Evolutionary conservation across 345 rosid species (phyloP).

Genomic region (Excoecaria cochinchinensis): DNA sequence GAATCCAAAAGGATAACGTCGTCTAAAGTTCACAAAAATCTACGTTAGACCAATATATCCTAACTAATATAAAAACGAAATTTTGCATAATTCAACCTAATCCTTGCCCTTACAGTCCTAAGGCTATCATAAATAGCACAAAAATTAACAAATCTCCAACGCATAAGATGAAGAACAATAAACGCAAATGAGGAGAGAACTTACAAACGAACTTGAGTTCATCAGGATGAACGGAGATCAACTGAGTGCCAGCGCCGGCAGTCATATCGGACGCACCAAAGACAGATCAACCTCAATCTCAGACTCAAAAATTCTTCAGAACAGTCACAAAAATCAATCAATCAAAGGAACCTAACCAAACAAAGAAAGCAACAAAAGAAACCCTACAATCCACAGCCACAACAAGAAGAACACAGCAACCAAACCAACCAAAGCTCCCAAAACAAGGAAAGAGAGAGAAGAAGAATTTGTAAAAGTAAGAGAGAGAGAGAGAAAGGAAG

Average conservation of each 20-base stretch:
- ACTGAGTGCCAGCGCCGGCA: slow-evolving; percentile 56
- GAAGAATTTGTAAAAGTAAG: neutral
- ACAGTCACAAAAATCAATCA: neutral
- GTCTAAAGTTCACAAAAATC: neutral
- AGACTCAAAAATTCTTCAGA: neutral
- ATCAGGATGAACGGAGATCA: slow-evolving; percentile 90
- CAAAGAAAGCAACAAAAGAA: neutral
- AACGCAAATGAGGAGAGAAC: slow-evolving; percentile 12
- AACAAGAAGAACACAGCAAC: neutral
- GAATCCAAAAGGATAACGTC: neutral
- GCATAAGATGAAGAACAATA: neutral
- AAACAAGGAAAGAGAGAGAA: neutral
- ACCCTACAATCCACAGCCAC: neutral
- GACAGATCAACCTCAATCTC: neutral
- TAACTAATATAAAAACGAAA: too few relatives aligned
- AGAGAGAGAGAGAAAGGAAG: neutral
- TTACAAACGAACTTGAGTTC: slow-evolving; percentile 85
- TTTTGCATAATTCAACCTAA: neutral
- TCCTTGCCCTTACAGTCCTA: neutral
- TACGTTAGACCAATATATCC: neutral
- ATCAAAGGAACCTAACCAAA: neutral
- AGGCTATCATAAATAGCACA: neutral
- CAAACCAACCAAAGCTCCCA: neutral
- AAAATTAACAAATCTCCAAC: neutral
- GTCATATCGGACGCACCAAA: slow-evolving; percentile 40